Percentiles rank a stretch among this genome's conserved stretches.
Evolutionary conservation across 176 grass and related monocot genomes (phyloP).

Genomic region (Rhynchospora pubera): DNA sequence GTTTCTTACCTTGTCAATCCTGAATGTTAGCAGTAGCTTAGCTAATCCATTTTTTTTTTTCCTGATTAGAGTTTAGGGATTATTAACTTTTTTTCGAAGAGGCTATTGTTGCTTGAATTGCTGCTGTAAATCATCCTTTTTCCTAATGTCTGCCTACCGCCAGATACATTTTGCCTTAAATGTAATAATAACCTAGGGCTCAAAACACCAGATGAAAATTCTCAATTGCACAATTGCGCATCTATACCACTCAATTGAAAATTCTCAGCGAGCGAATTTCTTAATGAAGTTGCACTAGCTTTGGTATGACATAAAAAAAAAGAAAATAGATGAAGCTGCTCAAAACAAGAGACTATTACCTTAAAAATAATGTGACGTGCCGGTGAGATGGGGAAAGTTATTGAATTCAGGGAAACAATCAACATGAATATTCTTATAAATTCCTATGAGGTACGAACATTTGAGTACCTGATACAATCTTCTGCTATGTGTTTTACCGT

Average conservation of each 20-base stretch:
- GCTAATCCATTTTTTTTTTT: neutral
- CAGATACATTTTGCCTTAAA: neutral
- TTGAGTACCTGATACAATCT: neutral
- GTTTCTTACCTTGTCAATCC: neutral
- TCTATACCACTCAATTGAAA: neutral
- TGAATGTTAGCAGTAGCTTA: slow-evolving; percentile 3
- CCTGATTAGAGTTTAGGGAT: neutral
- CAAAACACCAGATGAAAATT: neutral
- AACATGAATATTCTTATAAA: neutral
- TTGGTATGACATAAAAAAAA: neutral
- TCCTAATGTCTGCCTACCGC: neutral
- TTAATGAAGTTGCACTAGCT: neutral
- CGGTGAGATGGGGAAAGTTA: neutral
- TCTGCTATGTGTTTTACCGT: neutral
- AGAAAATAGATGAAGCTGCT: neutral
- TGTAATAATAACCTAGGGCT: neutral
- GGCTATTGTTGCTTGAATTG: neutral
- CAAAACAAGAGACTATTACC: neutral
- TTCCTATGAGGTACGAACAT: neutral
- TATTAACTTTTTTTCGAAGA: neutral
- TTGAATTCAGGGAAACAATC: neutral
- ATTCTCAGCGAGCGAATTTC: neutral
- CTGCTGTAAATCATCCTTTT: neutral
- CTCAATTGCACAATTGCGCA: neutral
- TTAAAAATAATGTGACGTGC: no score